These are phyloP conservation scores for Cryptosporidium canis DNA, from an alignment of 169 alveolate genomes.

Conservation along the genomic window DNA sequence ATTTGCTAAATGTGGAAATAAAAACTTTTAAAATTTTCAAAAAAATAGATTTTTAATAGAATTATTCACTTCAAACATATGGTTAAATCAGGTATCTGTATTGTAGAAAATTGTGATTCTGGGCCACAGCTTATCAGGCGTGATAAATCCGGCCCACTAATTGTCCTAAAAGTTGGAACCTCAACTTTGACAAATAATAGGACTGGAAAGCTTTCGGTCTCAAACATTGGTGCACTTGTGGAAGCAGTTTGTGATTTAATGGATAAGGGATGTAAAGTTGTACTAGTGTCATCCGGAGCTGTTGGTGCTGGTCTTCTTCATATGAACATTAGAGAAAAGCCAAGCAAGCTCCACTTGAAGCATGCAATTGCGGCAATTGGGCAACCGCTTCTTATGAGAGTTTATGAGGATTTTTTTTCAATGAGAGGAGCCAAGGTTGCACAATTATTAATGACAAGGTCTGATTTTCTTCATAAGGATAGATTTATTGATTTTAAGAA, in stretches of 20 bases:
- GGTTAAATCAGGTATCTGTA: not conserved
- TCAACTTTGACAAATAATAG: slow-evolving; percentile 74
- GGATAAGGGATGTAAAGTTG: slow-evolving; percentile 67
- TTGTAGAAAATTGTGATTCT: slow-evolving; percentile 66
- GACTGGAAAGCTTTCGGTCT: slow-evolving; percentile 50
- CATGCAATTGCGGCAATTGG: slow-evolving; percentile 81
- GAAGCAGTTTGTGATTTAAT: slow-evolving; percentile 72
- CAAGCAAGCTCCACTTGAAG: slow-evolving; percentile 64
- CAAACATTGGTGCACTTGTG: slow-evolving; percentile 76
- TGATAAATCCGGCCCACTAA: slow-evolving; percentile 74
- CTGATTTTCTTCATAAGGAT: slow-evolving; percentile 72
- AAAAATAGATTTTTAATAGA: not conserved
- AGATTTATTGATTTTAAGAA: slow-evolving; percentile 69
- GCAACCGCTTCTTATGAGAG: slow-evolving; percentile 78
- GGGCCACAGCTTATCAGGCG: slow-evolving; percentile 62
- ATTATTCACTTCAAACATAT: not conserved
- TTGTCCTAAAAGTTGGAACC: slow-evolving; percentile 78
- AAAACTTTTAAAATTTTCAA: not conserved
- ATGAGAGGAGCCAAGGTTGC: slow-evolving; percentile 73
- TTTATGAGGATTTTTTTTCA: slow-evolving; percentile 73
- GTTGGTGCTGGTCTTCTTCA: slow-evolving; percentile 77
- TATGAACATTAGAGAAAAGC: slow-evolving; percentile 66
- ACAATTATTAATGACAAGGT: slow-evolving; percentile 63
- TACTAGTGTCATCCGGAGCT: slow-evolving; percentile 77
- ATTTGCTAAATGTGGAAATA: not conserved